Conservation (phyloP, 345 rosid genomes). For the Salix suchowensis region DNA sequence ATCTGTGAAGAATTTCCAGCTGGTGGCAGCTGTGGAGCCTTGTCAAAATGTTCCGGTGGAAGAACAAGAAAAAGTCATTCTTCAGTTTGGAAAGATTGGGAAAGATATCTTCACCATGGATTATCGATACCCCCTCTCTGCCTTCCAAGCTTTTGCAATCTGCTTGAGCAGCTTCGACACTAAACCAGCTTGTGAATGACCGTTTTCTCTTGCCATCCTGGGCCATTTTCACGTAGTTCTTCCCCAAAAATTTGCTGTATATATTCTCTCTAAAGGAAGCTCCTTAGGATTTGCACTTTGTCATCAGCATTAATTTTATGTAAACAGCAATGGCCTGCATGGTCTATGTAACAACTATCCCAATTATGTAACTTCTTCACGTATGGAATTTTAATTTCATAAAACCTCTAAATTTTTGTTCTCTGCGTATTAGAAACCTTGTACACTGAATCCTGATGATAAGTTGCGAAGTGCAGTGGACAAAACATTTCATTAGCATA, state of each 20-base stretch:
- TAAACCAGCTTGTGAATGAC: constrained; percentile 83
- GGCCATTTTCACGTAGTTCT: constrained; percentile 17
- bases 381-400: not conserved
- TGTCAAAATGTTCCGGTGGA: constrained; percentile 45
- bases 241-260: constrained; percentile 31
- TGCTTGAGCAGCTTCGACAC: constrained; percentile 96
- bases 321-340: not conserved
- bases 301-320: not conserved
- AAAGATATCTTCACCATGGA: constrained; percentile 96
- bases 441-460: not conserved
- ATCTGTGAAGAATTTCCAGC: constrained; percentile 90
- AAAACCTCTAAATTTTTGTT: not conserved
- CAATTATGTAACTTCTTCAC: constrained; percentile 15
- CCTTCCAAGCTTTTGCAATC: constrained; percentile 93
- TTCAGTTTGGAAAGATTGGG: constrained; percentile 93
- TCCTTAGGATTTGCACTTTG: constrained; percentile 10
- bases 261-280: constrained; percentile 29
- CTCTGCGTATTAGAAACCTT: not conserved
- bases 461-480: constrained; percentile 1
- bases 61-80: constrained; percentile 69
- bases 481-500: constrained; percentile 9
- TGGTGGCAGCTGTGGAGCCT: constrained; percentile 60
- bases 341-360: constrained; percentile 9
- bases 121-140: constrained; percentile 84
- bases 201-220: constrained; percentile 10